Conservation (phyloP, 306 rosid genomes). For the Cicer cuneatum region DNA sequence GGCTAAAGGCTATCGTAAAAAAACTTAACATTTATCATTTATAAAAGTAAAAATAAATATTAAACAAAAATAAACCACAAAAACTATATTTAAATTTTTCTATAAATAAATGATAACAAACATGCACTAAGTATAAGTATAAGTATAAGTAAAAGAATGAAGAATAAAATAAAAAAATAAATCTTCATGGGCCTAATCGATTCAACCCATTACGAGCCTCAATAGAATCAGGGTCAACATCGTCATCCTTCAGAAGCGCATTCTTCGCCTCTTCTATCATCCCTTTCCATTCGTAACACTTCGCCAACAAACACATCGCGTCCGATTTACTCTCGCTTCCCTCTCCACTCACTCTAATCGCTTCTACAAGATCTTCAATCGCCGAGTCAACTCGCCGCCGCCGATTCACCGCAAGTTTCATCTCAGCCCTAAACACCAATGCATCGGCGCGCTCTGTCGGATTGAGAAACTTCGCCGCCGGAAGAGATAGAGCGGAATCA, state of each 20-base stretch:
- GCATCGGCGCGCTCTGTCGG: conserved; percentile 52
- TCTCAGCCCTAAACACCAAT: conserved; percentile 62
- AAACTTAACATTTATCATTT: too few relatives aligned
- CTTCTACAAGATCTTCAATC: conserved; percentile 60
- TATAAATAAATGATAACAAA: too few relatives aligned
- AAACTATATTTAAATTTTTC: too few relatives aligned
- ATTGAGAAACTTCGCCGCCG: conserved; percentile 53
- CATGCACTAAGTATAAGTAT: too few relatives aligned
- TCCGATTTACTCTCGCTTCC: conserved; percentile 13
- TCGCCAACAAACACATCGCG: conserved; percentile 61
- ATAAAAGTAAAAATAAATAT: too few relatives aligned
- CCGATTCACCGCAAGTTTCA: conserved; percentile 60
- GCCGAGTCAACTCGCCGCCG: conserved; percentile 71
- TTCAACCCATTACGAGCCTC: conserved; percentile 53
- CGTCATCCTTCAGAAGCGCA: conserved; percentile 50
- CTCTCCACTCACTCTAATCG: conserved; percentile 42
- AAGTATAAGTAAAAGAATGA: too few relatives aligned
- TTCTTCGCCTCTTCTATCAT: conserved; percentile 55
- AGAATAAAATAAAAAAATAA: not conserved
- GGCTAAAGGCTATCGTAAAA: too few relatives aligned
- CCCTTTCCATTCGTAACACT: conserved; percentile 72
- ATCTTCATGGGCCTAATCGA: conserved; percentile 33
- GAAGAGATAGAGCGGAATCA: conserved; percentile 55
- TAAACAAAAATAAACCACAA: too few relatives aligned
- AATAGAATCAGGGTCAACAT: conserved; percentile 49